Percentiles rank a stretch among this genome's conserved stretches.
These are phyloP conservation scores for Colletotrichum tropicale DNA, from an alignment of 2,329 filamentous ascomycete species.

Conservation along the genomic window DNA sequence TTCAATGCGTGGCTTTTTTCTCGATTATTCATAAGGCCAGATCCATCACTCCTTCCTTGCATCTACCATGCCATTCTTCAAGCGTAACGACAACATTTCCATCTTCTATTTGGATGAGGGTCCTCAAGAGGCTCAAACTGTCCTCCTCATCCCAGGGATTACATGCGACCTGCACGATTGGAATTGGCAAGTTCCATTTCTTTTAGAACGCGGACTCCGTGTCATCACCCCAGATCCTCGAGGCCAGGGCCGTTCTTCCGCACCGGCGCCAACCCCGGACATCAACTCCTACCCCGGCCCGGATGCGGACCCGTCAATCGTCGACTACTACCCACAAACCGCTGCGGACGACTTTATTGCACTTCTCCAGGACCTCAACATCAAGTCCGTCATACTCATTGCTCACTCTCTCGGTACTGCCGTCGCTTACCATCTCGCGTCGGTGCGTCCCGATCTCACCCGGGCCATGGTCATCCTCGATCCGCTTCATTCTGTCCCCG, in stretches of 20 bases:
- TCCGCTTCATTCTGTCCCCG: neutral
- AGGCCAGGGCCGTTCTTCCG: constrained; percentile 1
- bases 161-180: neutral
- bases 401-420: constrained; percentile 3
- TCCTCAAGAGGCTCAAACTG: neutral
- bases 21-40: neutral
- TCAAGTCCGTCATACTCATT: neutral
- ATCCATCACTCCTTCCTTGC: neutral
- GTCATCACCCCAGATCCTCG: constrained; percentile 1
- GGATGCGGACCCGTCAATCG: neutral
- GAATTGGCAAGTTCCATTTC: constrained; percentile 5
- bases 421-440: neutral
- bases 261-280: neutral
- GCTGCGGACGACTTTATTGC: neutral
- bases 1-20: neutral
- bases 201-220: neutral
- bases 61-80: neutral
- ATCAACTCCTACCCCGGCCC: neutral
- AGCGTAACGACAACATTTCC: neutral
- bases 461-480: neutral
- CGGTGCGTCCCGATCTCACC: neutral
- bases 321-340: constrained; percentile 14
- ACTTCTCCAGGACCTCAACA: neutral
- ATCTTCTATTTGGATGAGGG: constrained; percentile 11
- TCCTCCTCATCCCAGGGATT: neutral